Evolutionary conservation across 352 stramenopile genomes (phyloP).

Genomic region (Phytophthora litchii): DNA sequence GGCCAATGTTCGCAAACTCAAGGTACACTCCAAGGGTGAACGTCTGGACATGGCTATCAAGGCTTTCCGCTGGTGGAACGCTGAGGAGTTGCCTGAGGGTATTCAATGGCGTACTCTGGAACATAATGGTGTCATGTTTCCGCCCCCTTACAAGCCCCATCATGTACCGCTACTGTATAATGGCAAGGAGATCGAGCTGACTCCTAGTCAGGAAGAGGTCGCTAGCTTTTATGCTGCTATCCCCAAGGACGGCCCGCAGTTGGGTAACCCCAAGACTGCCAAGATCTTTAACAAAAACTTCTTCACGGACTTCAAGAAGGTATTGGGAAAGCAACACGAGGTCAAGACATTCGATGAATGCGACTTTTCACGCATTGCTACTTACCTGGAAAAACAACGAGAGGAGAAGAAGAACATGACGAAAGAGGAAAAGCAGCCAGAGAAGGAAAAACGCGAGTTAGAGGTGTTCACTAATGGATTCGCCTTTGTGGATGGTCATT

Average conservation of each 20-base stretch:
- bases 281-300: conserved; percentile 99
- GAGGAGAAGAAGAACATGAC: conserved; percentile 96
- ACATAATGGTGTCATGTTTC: conserved; percentile 98
- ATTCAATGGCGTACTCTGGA: conserved; percentile 99
- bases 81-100: conserved; percentile 91
- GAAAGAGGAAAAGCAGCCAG: conserved; percentile 93
- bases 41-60: conserved; percentile 97
- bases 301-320: conserved; percentile 92
- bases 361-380: conserved; percentile 96
- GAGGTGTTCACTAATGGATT: conserved; percentile 95
- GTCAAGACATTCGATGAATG: conserved; percentile 97
- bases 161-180: conserved; percentile 96
- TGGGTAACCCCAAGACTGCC: conserved; percentile 96
- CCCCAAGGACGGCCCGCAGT: conserved; percentile 97
- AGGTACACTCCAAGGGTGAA: conserved; percentile 94
- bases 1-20: conserved; percentile 84
- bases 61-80: conserved; percentile 99
- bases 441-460: conserved; percentile 92
- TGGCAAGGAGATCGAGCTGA: conserved; percentile 93
- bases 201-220: conserved; percentile 94
- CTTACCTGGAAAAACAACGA: conserved; percentile 92
- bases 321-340: conserved; percentile 93
- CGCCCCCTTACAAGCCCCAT: conserved; percentile 95
- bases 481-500: conserved; percentile 96
- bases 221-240: conserved; percentile 96